phyloP scores from a whole-genome alignment of 2,329 filamentous ascomycete genomes.

The Fusarium foetens region DNA sequence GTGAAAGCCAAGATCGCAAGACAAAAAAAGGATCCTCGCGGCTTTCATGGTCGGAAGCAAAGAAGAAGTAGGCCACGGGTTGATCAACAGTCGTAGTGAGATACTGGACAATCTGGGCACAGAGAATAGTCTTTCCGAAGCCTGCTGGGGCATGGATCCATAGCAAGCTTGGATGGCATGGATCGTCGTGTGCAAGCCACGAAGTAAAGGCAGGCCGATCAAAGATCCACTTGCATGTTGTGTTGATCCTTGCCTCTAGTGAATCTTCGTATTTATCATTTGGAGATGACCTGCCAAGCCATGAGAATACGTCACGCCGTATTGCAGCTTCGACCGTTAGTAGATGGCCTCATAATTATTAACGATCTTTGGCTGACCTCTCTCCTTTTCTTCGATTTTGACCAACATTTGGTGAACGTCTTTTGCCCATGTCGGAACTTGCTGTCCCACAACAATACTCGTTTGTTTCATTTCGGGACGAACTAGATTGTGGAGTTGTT shows the following conservation, averaged over 20 bases:
- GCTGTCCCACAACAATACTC: no score
- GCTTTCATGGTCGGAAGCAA: slow-evolving; percentile 44
- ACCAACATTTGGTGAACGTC: neutral
- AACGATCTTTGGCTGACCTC: no score
- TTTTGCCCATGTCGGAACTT: neutral
- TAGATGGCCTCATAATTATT: no score
- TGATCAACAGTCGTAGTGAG: slow-evolving; percentile 5
- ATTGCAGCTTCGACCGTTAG: neutral
- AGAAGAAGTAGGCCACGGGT: slow-evolving; percentile 47
- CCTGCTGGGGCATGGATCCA: slow-evolving; percentile 30
- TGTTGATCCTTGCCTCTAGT: neutral
- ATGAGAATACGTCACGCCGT: neutral
- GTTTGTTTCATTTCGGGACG: accelerated
- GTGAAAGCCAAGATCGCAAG: slow-evolving; percentile 45
- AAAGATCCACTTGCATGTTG: neutral
- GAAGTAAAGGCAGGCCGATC: neutral
- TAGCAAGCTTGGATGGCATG: neutral
- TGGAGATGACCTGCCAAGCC: neutral
- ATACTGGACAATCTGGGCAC: slow-evolving; percentile 45
- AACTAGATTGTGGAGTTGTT: neutral
- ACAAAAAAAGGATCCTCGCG: slow-evolving; percentile 41
- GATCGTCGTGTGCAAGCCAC: neutral
- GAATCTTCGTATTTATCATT: neutral
- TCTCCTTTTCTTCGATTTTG: neutral
- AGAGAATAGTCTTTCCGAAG: slow-evolving; percentile 50